Percentiles rank a stretch among this genome's conserved stretches.
phyloP scores from a whole-genome alignment of 2,329 filamentous ascomycete species.

The Hymenoscyphus fructigenus region DNA sequence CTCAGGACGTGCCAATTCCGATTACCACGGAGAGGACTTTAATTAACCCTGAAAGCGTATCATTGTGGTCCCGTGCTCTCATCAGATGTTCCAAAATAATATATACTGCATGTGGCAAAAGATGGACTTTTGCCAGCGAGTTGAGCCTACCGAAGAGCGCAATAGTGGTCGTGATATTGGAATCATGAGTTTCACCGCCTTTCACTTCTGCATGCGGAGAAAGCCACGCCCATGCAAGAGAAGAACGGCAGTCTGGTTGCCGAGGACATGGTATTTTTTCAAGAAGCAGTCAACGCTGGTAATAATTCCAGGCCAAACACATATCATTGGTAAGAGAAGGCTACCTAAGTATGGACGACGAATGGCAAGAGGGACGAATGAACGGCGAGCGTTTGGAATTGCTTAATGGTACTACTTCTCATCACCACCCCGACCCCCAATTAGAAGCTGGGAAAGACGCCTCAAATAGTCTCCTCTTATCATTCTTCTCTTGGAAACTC shows the following conservation, averaged over 20 bases:
- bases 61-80: constrained; percentile 12
- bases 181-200: constrained; percentile 10
- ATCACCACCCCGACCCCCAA: background rate
- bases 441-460: background rate
- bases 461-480: background rate
- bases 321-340: background rate
- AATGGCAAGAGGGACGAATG: background rate
- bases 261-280: constrained; percentile 1
- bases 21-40: background rate
- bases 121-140: constrained; percentile 10
- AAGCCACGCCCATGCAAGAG: background rate
- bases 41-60: background rate
- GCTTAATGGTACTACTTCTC: background rate
- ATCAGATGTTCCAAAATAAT: constrained; percentile 14
- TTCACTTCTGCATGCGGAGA: constrained; percentile 4
- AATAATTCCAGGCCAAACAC: background rate
- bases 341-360: background rate
- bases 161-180: constrained; percentile 4
- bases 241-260: constrained; percentile 13
- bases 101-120: constrained; percentile 9
- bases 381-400: background rate
- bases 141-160: constrained; percentile 10
- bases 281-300: background rate
- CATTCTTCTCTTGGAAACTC: no score
- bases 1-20: background rate